Percentiles rank a stretch among this genome's conserved stretches.
Evolutionary conservation across 257 asterid genomes (phyloP).

Genomic region (Leonotis leonurus): DNA sequence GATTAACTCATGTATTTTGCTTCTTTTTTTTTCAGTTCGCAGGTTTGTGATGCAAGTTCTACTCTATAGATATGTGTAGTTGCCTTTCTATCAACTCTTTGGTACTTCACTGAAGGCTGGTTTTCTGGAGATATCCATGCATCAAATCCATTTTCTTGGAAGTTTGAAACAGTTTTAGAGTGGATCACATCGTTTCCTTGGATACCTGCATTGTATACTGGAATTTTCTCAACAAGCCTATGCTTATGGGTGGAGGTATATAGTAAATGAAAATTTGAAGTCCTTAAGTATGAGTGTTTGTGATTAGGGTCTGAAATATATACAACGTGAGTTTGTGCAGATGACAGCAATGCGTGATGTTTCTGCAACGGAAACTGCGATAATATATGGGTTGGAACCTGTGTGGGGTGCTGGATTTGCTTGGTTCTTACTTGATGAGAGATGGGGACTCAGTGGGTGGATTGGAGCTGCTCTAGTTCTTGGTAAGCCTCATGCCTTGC

Average conservation of each 20-base stretch:
- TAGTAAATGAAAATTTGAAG: not conserved
- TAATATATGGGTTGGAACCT: constrained; percentile 73
- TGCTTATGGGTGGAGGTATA: constrained; percentile 80
- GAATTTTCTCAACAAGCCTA: constrained; percentile 62
- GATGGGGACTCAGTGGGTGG: constrained; percentile 80
- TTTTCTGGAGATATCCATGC: constrained; percentile 34
- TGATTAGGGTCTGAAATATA: not conserved
- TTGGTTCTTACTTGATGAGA: constrained; percentile 80
- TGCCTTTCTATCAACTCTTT: constrained; percentile 53
- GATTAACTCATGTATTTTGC: not conserved
- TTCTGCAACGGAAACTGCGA: constrained; percentile 74
- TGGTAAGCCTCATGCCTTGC: constrained; percentile 32
- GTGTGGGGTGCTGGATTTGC: constrained; percentile 90
- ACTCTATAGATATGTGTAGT: constrained; percentile 48
- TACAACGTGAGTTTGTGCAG: constrained; percentile 24
- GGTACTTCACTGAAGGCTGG: constrained; percentile 46
- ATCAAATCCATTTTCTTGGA: constrained; percentile 43
- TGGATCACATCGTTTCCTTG: constrained; percentile 56
- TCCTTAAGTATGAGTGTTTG: not conserved
- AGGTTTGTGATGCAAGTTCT: constrained; percentile 6
- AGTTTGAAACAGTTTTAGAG: constrained; percentile 28
- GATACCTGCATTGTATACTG: constrained; percentile 79
- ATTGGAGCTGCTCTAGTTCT: constrained; percentile 73
- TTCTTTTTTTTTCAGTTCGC: not conserved
- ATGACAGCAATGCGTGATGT: constrained; percentile 67